Conservation (phyloP, 345 rosid genomes). For the Lepidium africanum region DNA sequence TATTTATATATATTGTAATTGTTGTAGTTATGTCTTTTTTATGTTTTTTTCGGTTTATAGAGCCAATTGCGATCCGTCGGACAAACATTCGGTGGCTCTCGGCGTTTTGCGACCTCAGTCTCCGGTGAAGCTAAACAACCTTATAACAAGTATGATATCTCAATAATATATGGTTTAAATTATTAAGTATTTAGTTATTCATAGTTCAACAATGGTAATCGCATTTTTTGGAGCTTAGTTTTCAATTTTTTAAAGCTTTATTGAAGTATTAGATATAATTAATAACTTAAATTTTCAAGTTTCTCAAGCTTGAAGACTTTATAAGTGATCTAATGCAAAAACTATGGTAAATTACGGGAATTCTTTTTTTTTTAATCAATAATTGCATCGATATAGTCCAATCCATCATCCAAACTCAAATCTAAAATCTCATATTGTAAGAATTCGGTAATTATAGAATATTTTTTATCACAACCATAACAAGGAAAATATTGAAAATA, state of each 20-base stretch:
- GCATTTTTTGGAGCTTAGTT: background rate
- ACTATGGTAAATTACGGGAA: no score
- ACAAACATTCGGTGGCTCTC: background rate
- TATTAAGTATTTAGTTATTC: background rate
- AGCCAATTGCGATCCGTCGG: slow-evolving; percentile 10
- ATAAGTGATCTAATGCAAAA: background rate
- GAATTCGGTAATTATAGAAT: no score
- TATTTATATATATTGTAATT: no score
- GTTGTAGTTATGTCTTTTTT: no score
- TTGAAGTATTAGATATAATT: background rate
- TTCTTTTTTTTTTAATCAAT: no score
- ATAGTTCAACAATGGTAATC: background rate
- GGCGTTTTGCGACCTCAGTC: slow-evolving; percentile 17
- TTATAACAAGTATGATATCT: slow-evolving; percentile 23
- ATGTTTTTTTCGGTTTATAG: background rate
- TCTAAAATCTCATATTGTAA: no score
- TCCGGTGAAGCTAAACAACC: slow-evolving; percentile 6
- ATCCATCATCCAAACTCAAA: no score
- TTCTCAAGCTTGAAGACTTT: background rate
- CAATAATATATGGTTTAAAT: background rate
- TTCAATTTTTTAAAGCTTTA: background rate
- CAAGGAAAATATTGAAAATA: background rate
- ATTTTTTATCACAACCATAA: no score
- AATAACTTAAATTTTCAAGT: background rate
- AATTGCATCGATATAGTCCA: no score